Evolutionary conservation across 768 basidiomycete species (phyloP), one percentile per base, ranked within the genome.

Genomic region (Lactarius evosmus): DNA sequence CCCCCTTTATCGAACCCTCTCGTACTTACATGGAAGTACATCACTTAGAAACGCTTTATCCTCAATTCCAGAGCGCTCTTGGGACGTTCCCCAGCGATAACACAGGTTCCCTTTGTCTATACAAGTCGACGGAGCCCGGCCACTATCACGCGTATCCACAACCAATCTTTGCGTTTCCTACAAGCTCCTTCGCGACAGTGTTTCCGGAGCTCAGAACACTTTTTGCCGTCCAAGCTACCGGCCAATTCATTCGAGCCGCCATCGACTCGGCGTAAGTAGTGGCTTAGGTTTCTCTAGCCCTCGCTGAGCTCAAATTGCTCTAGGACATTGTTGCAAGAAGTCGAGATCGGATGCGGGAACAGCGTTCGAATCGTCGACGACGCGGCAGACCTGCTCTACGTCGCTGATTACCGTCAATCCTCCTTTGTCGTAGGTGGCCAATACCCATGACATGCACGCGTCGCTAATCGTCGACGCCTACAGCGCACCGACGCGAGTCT

Each of bases 371-470:
- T 65, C 0, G 32, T 65, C 0, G 9, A 61, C 0, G 12, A 12
- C 5, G 33, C 50, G 1, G 8, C 16, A 0, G 22, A 61, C 4
- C 29, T 65, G 4, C 5, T 7, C 1, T 7, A 2, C 0, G 19
- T 5, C 0, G 25, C 9, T 2, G 16, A 12, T 25, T 44, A 32
- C 16, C 29, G 9, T n/a, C 27, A 22, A 17, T 4, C 25, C 2
- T 46, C 55, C 3, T 65, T 65, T 36, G n/a, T 61, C 9, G 64
- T 65, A 65, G 27, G 64, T 51, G 9, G 12, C 41, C 16, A 19
- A 19, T 30, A 19, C 16, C n/a, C 7, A 38, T 12, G 1, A 6
- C 30, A 11, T 22, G 54, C 29, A 25, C 32, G 16, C 38, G 25
- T 41, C 33, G 32, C 64, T 65, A 3, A 65, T 51, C 55, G 4